Conservation (phyloP, 208 protist genomes). For the Phytomonas sp. region DNA sequence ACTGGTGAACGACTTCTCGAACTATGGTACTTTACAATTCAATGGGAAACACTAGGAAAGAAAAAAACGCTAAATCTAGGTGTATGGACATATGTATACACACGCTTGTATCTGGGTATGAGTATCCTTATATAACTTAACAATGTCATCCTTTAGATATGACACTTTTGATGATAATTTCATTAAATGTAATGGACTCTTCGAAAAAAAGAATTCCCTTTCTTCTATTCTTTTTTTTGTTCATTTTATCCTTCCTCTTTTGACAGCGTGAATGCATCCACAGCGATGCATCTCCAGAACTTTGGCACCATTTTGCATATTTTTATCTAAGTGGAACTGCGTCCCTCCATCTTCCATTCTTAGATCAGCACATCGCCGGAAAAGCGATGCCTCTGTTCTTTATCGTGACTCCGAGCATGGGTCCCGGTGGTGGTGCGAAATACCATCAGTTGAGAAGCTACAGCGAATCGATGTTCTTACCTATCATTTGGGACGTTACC, state of each 20-base stretch:
- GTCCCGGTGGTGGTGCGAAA: constrained; percentile 18
- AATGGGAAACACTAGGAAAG: too few relatives aligned
- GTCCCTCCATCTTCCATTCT: background rate
- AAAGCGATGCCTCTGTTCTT: background rate
- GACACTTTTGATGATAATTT: background rate
- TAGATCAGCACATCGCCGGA: background rate
- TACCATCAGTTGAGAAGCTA: constrained; percentile 14
- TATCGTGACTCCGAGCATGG: background rate
- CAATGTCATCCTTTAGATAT: background rate
- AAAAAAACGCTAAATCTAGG: too few relatives aligned
- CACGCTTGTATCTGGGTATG: too few relatives aligned
- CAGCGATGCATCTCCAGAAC: background rate
- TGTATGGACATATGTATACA: background rate
- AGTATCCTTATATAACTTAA: background rate
- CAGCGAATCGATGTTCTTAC: constrained; percentile 31
- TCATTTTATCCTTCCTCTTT: background rate
- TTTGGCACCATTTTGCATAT: background rate
- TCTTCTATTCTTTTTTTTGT: background rate
- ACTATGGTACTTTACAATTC: too few relatives aligned
- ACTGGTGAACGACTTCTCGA: too few relatives aligned
- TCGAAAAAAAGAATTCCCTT: background rate
- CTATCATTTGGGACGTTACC: constrained; percentile 31
- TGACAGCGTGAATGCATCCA: background rate
- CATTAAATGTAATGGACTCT: background rate
- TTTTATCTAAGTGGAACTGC: background rate